Percentiles rank a stretch among this genome's conserved stretches.
These are phyloP conservation scores for Ophiorrhiza pumila DNA, from an alignment of 257 asterid genomes.

Conservation along the genomic window DNA sequence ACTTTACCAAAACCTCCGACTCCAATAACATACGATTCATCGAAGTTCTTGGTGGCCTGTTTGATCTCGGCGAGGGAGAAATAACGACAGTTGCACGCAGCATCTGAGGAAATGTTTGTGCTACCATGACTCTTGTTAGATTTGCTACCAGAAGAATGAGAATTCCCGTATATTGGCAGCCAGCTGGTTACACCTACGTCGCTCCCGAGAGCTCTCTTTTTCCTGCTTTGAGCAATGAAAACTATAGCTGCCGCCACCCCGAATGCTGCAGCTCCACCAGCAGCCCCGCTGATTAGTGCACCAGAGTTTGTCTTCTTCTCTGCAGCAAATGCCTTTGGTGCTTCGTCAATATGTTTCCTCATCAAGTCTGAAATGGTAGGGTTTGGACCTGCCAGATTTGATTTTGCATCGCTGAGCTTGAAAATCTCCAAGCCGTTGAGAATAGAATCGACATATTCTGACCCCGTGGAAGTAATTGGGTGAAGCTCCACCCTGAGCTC, in stretches of 20 bases:
- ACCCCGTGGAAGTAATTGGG: constrained; percentile 26
- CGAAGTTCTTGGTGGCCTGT: constrained; percentile 70
- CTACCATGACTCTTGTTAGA: constrained; percentile 47
- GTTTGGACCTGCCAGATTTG: constrained; percentile 74
- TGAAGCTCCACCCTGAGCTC: constrained; percentile 58
- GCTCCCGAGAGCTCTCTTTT: constrained; percentile 29
- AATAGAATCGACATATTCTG: constrained; percentile 49
- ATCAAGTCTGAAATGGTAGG: constrained; percentile 75
- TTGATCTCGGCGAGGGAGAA: constrained; percentile 69
- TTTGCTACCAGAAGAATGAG: constrained; percentile 43
- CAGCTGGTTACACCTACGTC: constrained; percentile 51
- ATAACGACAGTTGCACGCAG: constrained; percentile 75
- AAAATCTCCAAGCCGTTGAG: constrained; percentile 85
- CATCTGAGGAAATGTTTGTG: constrained; percentile 65
- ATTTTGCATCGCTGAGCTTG: constrained; percentile 54
- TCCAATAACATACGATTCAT: constrained; percentile 85
- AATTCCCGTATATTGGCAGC: constrained; percentile 76
- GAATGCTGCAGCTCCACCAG: constrained; percentile 76
- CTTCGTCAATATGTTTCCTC: constrained; percentile 45
- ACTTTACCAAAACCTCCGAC: constrained; percentile 94
- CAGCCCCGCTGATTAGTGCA: constrained; percentile 57
- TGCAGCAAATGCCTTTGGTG: constrained; percentile 25
- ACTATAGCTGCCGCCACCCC: constrained; percentile 63
- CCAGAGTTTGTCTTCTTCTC: constrained; percentile 17
- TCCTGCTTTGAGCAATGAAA: constrained; percentile 41